phyloP scores from a whole-genome alignment of 2,329 filamentous ascomycete genomes.

The Monosporascus cannonballus region DNA sequence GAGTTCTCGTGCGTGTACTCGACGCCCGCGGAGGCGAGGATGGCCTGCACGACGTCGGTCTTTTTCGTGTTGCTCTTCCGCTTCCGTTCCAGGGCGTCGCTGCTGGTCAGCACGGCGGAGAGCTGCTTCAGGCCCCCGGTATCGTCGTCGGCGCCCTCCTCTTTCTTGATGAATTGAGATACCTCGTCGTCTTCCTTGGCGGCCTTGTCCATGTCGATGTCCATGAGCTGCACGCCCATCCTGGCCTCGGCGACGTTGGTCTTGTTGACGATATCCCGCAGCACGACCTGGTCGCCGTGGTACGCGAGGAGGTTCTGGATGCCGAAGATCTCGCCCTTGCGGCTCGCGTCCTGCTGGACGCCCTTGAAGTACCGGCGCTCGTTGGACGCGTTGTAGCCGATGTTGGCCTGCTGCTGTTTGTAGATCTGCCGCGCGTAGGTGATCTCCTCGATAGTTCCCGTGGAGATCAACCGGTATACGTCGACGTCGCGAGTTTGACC shows the following conservation, averaged over 20 bases:
- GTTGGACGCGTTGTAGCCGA: slow-evolving; percentile 86
- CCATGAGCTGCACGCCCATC: slow-evolving; percentile 74
- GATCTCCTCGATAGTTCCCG: slow-evolving; percentile 93
- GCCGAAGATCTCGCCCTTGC: slow-evolving; percentile 93
- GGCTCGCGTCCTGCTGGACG: slow-evolving; percentile 73
- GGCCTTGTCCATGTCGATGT: slow-evolving; percentile 63
- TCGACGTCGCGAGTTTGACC: slow-evolving; percentile 91
- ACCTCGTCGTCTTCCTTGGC: slow-evolving; percentile 44
- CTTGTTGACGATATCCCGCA: slow-evolving; percentile 96
- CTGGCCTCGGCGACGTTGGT: slow-evolving; percentile 94
- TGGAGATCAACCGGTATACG: slow-evolving; percentile 84
- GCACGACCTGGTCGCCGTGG: slow-evolving; percentile 68
- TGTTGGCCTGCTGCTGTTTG: slow-evolving; percentile 98
- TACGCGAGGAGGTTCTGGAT: slow-evolving; percentile 82
- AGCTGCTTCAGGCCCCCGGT: slow-evolving; percentile 69
- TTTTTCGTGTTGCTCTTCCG: slow-evolving; percentile 24
- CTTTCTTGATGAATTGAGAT: slow-evolving; percentile 36
- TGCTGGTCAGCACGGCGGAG: slow-evolving; percentile 49
- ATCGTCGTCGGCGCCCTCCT: slow-evolving; percentile 45
- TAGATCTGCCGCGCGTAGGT: slow-evolving; percentile 97
- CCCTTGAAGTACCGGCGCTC: slow-evolving; percentile 95
- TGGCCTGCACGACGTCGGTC: slow-evolving; percentile 77
- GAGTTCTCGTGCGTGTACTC: slow-evolving; percentile 96
- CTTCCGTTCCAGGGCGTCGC: slow-evolving; percentile 25
- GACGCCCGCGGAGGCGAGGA: slow-evolving; percentile 80